Evolutionary conservation across 768 basidiomycete genomes (phyloP).

Genomic region (Lepiota brunneoincarnata): DNA sequence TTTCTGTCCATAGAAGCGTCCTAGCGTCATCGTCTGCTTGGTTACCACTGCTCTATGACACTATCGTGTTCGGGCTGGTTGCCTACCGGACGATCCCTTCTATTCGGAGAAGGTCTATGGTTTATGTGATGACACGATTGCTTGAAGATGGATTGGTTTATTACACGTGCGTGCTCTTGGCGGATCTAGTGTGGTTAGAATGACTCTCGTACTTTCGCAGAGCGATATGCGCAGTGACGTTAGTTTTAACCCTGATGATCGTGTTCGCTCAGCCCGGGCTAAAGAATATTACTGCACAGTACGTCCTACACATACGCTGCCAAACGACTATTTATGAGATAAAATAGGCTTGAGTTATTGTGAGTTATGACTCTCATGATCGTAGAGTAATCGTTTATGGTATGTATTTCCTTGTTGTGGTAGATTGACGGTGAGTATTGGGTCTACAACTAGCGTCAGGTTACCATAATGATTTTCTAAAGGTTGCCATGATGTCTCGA

Average conservation of each 20-base stretch:
- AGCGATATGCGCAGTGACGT: slow-evolving; percentile 40
- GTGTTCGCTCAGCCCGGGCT: slow-evolving; percentile 36
- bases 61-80: slow-evolving; percentile 36
- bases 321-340: neutral
- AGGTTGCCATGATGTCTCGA: slow-evolving; percentile 68
- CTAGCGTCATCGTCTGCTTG: slow-evolving; percentile 45
- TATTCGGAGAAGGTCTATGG: slow-evolving; percentile 25
- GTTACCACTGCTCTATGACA: slow-evolving; percentile 47
- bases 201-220: slow-evolving; percentile 18
- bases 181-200: neutral
- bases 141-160: slow-evolving; percentile 44
- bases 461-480: neutral
- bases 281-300: slow-evolving; percentile 49
- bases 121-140: slow-evolving; percentile 35
- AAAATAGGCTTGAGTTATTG: slow-evolving; percentile 35
- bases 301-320: slow-evolving; percentile 18
- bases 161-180: slow-evolving; percentile 29
- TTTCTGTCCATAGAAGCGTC: slow-evolving; percentile 27
- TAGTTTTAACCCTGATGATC: slow-evolving; percentile 43
- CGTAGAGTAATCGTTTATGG: neutral
- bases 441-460: neutral
- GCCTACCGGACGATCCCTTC: slow-evolving; percentile 34
- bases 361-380: slow-evolving; percentile 19
- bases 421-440: slow-evolving; percentile 21
- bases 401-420: slow-evolving; percentile 1